Evolutionary conservation across 352 stramenopile genomes (phyloP).

Genomic region (Thraustochytrium striatum): DNA sequence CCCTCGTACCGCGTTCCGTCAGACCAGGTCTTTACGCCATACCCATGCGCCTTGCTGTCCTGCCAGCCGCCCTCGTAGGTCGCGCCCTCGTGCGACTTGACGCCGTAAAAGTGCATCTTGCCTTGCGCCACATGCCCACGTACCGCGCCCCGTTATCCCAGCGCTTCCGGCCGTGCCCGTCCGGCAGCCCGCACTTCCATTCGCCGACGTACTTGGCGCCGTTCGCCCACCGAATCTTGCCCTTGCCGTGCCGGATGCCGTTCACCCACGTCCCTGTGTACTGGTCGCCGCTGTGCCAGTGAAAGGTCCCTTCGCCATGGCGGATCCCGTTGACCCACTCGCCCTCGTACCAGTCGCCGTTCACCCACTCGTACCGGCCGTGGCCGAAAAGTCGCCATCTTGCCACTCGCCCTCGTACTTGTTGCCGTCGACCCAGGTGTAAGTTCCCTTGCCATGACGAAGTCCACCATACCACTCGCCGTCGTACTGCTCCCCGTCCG

Average conservation of each 20-base stretch:
- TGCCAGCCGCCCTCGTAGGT: conserved; percentile 70
- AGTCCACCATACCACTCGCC: conserved; percentile 74
- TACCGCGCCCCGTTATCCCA: conserved; percentile 41
- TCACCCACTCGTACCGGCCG: conserved; percentile 65
- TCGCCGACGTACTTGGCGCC: conserved; percentile 45
- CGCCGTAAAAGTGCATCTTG: conserved; percentile 55
- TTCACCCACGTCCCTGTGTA: conserved; percentile 77
- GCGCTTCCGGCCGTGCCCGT: conserved; percentile 43
- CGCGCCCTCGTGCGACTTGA: conserved; percentile 50
- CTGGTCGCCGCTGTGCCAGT: conserved; percentile 58
- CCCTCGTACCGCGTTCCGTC: conserved; percentile 66
- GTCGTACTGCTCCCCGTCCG: conserved; percentile 67
- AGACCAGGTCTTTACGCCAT: conserved; percentile 71
- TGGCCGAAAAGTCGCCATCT: conserved; percentile 68
- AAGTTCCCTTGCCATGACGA: conserved; percentile 77
- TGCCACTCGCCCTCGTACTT: conserved; percentile 61
- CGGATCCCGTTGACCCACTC: conserved; percentile 61
- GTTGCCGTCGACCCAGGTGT: conserved; percentile 79
- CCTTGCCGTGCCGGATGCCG: conserved; percentile 69
- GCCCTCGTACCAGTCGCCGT: conserved; percentile 62
- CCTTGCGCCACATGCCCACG: conserved; percentile 57
- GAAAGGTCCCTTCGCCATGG: conserved; percentile 64
- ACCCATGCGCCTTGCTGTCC: conserved; percentile 71
- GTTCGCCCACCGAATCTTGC: conserved; percentile 63
- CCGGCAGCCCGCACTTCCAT: conserved; percentile 44